A percentile compares a stretch with the other conserved stretches of the same genome.
These are phyloP conservation scores for Euphorbia celastroides DNA, from an alignment of 441 rosid species.

Conservation along the genomic window DNA sequence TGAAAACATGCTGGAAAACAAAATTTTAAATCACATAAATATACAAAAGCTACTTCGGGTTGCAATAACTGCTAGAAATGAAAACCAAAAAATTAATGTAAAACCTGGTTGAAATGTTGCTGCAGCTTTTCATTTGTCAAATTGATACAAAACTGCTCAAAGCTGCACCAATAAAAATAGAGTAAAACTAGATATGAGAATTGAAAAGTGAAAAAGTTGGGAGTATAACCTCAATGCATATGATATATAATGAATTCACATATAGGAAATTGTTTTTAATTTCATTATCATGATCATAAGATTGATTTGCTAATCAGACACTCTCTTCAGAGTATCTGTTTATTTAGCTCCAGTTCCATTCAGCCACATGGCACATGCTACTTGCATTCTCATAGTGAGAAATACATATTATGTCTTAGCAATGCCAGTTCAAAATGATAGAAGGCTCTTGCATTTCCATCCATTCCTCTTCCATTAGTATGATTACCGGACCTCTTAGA, in stretches of 20 bases:
- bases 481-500: neutral
- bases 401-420: neutral
- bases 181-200: neutral
- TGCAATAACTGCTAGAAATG: conserved; percentile 13
- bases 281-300: neutral
- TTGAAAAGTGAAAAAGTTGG: neutral
- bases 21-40: conserved; percentile 28
- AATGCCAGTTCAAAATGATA: neutral
- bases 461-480: neutral
- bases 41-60: conserved; percentile 16
- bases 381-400: neutral
- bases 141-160: conserved; percentile 97
- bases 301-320: neutral
- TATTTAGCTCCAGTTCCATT: neutral
- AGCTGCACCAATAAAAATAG: conserved; percentile 36
- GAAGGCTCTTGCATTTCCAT: neutral
- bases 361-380: neutral
- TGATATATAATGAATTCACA: neutral
- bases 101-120: conserved; percentile 92
- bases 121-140: conserved; percentile 98
- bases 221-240: neutral
- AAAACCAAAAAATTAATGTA: conserved; percentile 15
- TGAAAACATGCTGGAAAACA: conserved; percentile 88
- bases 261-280: neutral
- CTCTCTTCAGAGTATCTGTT: neutral